These are phyloP conservation scores for Phytophthora sansomeana DNA, from an alignment of 352 stramenopile genomes.

Conservation along the genomic window DNA sequence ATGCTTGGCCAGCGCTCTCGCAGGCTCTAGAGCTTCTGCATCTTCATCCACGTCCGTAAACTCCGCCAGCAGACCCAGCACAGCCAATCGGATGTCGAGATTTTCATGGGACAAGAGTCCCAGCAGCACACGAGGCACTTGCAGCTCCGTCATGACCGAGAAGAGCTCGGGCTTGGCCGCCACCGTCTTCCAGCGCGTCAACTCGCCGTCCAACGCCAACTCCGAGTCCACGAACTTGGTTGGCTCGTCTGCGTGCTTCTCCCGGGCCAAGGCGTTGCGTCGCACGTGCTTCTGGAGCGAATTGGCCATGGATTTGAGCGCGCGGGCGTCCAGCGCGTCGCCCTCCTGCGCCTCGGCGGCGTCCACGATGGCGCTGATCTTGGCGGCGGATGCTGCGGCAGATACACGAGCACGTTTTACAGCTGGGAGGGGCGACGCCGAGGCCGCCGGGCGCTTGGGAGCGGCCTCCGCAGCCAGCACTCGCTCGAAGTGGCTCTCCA, in stretches of 20 bases:
- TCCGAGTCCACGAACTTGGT: constrained; percentile 89
- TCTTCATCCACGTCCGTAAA: constrained; percentile 79
- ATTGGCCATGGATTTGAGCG: constrained; percentile 76
- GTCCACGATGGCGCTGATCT: constrained; percentile 58
- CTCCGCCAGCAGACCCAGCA: constrained; percentile 68
- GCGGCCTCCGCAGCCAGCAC: constrained; percentile 47
- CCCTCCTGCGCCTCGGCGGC: constrained; percentile 52
- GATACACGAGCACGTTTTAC: constrained; percentile 34
- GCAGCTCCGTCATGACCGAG: constrained; percentile 60
- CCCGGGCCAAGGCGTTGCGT: constrained; percentile 80
- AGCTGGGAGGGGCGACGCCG: background rate
- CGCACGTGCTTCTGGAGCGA: constrained; percentile 76
- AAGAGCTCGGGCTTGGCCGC: constrained; percentile 70
- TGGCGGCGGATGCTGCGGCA: constrained; percentile 23
- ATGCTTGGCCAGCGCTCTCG: constrained; percentile 53
- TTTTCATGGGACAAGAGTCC: constrained; percentile 87
- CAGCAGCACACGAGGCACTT: constrained; percentile 73
- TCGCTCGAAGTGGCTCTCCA: constrained; percentile 74
- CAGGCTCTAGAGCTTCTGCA: constrained; percentile 46
- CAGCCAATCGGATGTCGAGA: constrained; percentile 69
- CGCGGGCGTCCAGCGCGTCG: constrained; percentile 68
- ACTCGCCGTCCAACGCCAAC: constrained; percentile 65
- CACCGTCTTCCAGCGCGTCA: constrained; percentile 64
- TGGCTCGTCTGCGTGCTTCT: constrained; percentile 82
- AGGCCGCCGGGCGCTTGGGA: constrained; percentile 34